phyloP scores from a whole-genome alignment of 129 eudicot genomes.

The Flaveria bidentis region DNA sequence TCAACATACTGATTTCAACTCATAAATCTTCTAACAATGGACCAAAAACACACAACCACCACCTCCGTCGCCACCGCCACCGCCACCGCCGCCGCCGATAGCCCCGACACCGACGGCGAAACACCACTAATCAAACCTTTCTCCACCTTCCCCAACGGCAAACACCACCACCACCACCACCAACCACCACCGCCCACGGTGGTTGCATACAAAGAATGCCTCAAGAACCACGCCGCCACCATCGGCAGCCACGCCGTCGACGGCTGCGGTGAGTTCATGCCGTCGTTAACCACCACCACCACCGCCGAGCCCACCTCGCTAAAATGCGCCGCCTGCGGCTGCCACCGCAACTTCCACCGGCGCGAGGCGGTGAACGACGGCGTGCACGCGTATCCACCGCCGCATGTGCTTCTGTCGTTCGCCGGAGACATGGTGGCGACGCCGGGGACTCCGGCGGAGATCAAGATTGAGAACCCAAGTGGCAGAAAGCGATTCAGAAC shows the following conservation, averaged over 20 bases:
- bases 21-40: conserved; percentile 42
- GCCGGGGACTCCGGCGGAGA: conserved; percentile 62
- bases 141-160: conserved; percentile 42
- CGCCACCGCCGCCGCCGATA: conserved; percentile 36
- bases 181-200: conserved; percentile 27
- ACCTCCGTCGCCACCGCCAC: background rate
- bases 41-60: conserved; percentile 36
- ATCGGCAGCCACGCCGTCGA: conserved; percentile 84
- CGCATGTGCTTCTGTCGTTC: conserved; percentile 44
- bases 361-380: conserved; percentile 42
- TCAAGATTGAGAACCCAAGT: conserved; percentile 44
- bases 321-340: conserved; percentile 86
- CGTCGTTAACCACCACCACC: conserved; percentile 37
- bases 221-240: conserved; percentile 78
- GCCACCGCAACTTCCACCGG: conserved; percentile 97
- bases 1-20: conserved; percentile 31
- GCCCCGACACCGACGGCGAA: conserved; percentile 52
- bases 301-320: conserved; percentile 57
- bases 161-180: conserved; percentile 18
- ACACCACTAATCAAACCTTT: conserved; percentile 56
- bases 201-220: conserved; percentile 57
- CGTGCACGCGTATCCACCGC: conserved; percentile 32
- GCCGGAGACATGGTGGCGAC: conserved; percentile 38
- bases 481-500: conserved; percentile 77
- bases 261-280: conserved; percentile 93